A percentile compares a stretch with the other conserved stretches of the same genome.
Conservation (phyloP, 2,329 filamentous ascomycete species). For the Aspergillus tubingensis region DNA sequence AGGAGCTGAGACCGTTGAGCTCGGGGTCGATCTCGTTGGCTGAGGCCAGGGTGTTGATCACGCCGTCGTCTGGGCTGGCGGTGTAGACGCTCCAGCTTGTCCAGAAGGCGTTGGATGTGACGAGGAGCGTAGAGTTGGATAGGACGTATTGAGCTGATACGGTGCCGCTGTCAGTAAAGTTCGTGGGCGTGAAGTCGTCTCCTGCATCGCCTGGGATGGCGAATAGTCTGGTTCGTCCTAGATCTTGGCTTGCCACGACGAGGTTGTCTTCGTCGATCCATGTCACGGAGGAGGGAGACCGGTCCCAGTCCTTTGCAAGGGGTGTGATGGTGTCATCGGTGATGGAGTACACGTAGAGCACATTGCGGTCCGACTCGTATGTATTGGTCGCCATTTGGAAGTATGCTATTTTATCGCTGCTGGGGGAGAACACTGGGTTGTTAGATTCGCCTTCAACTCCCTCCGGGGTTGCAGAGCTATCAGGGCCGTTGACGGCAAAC, state of each 20-base stretch:
- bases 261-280: slow-evolving; percentile 62
- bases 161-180: slow-evolving; percentile 39
- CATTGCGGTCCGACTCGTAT: slow-evolving; percentile 76
- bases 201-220: slow-evolving; percentile 35
- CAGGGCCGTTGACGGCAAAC: slow-evolving; percentile 45
- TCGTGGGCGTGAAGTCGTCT: slow-evolving; percentile 36
- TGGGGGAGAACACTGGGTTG: slow-evolving; percentile 73
- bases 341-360: slow-evolving; percentile 46
- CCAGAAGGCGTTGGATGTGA: slow-evolving; percentile 39
- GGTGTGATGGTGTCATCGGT: slow-evolving; percentile 39
- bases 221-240: slow-evolving; percentile 56
- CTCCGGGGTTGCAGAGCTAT: slow-evolving; percentile 46
- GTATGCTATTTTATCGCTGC: slow-evolving; percentile 72
- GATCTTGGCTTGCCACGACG: slow-evolving; percentile 72
- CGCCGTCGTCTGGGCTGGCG: slow-evolving; percentile 30
- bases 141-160: slow-evolving; percentile 34
- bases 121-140: slow-evolving; percentile 33
- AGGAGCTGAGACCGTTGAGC: slow-evolving; percentile 36
- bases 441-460: slow-evolving; percentile 57
- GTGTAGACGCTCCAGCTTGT: slow-evolving; percentile 39
- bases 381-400: slow-evolving; percentile 73
- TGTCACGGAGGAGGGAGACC: slow-evolving; percentile 52
- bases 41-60: slow-evolving; percentile 33
- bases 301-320: slow-evolving; percentile 51
- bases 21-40: slow-evolving; percentile 45